Base-by-base conservation (phyloP, 2,329 filamentous ascomycete species). In the Penicillium nordicum region DNA sequence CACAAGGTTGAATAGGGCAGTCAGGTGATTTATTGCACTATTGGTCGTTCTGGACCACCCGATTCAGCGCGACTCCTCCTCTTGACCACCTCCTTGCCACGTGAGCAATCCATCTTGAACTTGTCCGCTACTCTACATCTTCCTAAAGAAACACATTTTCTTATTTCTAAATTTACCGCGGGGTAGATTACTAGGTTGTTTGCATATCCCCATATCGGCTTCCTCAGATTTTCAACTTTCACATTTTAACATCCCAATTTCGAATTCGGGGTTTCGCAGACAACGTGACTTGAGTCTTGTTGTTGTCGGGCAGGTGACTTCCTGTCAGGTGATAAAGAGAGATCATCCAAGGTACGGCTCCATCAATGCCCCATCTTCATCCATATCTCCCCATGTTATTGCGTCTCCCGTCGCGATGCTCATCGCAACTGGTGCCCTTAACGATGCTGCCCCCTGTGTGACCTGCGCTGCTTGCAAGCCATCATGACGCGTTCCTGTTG, bases 271-370 rank as follows among this genome's bases (percentile, higher is more conserved):
- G 61, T 61, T 64, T 65, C 63, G 60, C 62, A 63, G 59, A 64
- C 63, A 64, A 66, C 62, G 62, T 65, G 64, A 64, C 65, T 60
- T 66, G 58, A 55, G 49, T 63, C 65, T 69, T 74, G 67, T 72
- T 74, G 68, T 72, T 69, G 67, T 70, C 29, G 67, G 68, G 71
- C 72, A 74, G 72, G 73, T 75, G 73, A 75, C 73, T 73, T 75
- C 63, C 64, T 71, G 73, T 75, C 73, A 75, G 72, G 72, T 75
- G 73, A 75, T 75, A 75, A 65, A 72, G 57, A 70, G 64, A 50
- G 65, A 64, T 67, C 66, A 72, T 73, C 70, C 69, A 72, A 70
- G 69, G 69, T 69, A 72, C 67, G 55, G 66, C 58, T 59, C 61
- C 57, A 57, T 65, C 64, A 53, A 55, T 34, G 59, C 56, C 59